These are phyloP conservation scores for Pyronema domesticum DNA, from an alignment of 495 filamentous ascomycete species.

Conservation along the genomic window DNA sequence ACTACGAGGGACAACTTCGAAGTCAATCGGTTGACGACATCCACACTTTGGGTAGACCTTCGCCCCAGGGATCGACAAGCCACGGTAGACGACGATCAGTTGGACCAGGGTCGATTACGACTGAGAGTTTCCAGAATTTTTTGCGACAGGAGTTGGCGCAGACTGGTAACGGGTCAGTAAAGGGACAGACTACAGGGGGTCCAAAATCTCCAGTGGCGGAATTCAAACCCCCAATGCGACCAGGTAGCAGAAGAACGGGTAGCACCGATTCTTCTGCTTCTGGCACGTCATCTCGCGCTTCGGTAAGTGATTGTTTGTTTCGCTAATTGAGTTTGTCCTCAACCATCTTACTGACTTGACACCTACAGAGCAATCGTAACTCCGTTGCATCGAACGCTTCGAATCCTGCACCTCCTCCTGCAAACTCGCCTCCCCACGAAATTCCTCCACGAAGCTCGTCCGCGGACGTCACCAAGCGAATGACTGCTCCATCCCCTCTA, in stretches of 20 bases:
- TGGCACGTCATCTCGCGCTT: conserved; percentile 34
- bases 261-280: conserved; percentile 38
- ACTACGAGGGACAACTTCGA: conserved; percentile 23
- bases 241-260: conserved; percentile 40
- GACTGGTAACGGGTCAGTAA: background rate
- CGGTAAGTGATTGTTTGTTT: conserved; percentile 33
- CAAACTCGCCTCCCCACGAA: conserved; percentile 30
- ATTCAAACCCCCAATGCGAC: conserved; percentile 26
- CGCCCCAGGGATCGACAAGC: conserved; percentile 15
- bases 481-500: conserved; percentile 64
- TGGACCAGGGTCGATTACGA: conserved; percentile 25
- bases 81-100: conserved; percentile 25
- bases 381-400: conserved; percentile 13
- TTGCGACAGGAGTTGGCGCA: conserved; percentile 17
- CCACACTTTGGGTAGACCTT: conserved; percentile 25
- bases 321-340: conserved; percentile 14
- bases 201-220: conserved; percentile 20
- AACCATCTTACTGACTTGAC: conserved; percentile 1
- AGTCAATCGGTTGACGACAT: conserved; percentile 29
- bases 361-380: conserved; percentile 23
- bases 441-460: conserved; percentile 53
- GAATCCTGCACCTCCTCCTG: background rate
- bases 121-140: conserved; percentile 30
- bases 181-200: conserved; percentile 1
- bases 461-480: conserved; percentile 51